Conservation (phyloP, 116 monocot species). For the Trichopus zeylanicus region DNA sequence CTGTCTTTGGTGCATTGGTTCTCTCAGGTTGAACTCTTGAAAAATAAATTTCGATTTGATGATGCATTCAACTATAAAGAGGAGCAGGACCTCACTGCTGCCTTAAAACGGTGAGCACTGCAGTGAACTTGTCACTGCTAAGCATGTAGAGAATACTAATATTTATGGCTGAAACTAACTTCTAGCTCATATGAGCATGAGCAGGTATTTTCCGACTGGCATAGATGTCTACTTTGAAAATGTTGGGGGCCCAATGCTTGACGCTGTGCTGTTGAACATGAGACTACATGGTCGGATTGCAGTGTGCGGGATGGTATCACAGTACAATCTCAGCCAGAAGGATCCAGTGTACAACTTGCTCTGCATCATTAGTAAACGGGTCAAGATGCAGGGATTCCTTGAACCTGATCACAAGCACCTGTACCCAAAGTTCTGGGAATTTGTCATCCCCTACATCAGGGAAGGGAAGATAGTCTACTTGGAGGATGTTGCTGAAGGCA, state of each 20-base stretch:
- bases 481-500: conserved; percentile 21
- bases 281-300: conserved; percentile 33
- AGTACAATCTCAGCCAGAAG: conserved; percentile 58
- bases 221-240: conserved; percentile 82
- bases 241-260: conserved; percentile 56
- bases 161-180: too few relatives aligned
- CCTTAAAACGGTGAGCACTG: conserved; percentile 49
- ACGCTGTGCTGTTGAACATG: conserved; percentile 62
- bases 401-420: conserved; percentile 12
- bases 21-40: conserved; percentile 56
- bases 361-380: conserved; percentile 17
- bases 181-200: too few relatives aligned
- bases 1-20: neutral
- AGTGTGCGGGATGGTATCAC: conserved; percentile 65
- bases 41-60: conserved; percentile 74
- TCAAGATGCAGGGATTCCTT: conserved; percentile 45
- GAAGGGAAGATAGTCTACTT: conserved; percentile 24
- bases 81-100: conserved; percentile 46
- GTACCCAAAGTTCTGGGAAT: conserved; percentile 30
- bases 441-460: conserved; percentile 12
- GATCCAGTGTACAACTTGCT: conserved; percentile 44
- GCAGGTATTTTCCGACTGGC: conserved; percentile 51
- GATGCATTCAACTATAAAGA: conserved; percentile 90
- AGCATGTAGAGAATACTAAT: too few relatives aligned
- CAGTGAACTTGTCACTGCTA: too few relatives aligned